Evolutionary conservation across 129 eudicot species (phyloP), one percentile per base, ranked within the genome.

Genomic region (Chrysanthemum lavandulifolium): DNA sequence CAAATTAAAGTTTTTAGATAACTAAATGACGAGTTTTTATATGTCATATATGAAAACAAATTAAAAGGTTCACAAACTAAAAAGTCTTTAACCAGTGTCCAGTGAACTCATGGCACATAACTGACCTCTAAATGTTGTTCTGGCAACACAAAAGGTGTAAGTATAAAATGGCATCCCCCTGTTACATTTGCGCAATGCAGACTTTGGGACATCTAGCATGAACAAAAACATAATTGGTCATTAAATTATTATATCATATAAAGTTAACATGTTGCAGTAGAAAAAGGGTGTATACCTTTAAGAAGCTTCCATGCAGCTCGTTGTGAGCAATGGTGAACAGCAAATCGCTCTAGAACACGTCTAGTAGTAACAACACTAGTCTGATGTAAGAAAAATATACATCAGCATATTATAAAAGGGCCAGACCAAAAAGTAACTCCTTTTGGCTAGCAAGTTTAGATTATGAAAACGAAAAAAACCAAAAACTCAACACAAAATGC

Each of bases 281-380:
- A 21, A 71, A 14, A 43, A 60, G 67, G 13, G 50, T 14, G 18
- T 63, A 60, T 79, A 88, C 98, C 98, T 88, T 94, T 94, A 68
- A 90, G 91, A 81, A 94, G 97, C 79, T 94, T 94, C 96, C 97
- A 94, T 50, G 97, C 97, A 82, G 77, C 80, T 18, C 96, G 83
- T 70, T 84, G 97, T 64, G 99, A 90, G 71, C 71, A 82, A 71
- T 82, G 86, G 73, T 86, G 85, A 57, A 94, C 92, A 18, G 90
- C 89, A 19, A 94, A 84, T 57, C 96, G 91, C 82, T 94, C 97
- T 74, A 94, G 83, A 67, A 90, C 81, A 31, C 98, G 84, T 83
- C 98, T 88, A 53, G 91, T 90, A 21, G 96, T 90, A 18, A 86
- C 83, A 43, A 90, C 94, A 23, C 86, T 88, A 27, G 93, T 87